These are phyloP conservation scores for Cladophialophora immunda DNA, from an alignment of 2,329 filamentous ascomycete genomes.

Conservation along the genomic window DNA sequence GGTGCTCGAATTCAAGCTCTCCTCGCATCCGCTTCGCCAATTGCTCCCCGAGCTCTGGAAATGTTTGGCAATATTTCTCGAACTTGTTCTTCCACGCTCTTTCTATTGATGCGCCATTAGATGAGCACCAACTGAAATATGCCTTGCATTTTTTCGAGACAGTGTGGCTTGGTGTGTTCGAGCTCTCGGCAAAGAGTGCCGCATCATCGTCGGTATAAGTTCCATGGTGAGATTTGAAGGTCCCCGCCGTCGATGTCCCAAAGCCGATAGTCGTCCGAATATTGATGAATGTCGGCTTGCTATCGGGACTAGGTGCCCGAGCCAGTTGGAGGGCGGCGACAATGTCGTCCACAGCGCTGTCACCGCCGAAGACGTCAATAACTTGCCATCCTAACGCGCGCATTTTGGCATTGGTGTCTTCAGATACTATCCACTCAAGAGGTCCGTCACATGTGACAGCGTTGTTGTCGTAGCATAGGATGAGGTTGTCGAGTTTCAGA, in stretches of 20 bases:
- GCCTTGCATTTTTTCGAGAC: neutral
- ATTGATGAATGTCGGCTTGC: slow-evolving; percentile 68
- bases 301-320: slow-evolving; percentile 46
- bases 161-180: slow-evolving; percentile 8
- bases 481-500: slow-evolving; percentile 64
- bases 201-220: slow-evolving; percentile 31
- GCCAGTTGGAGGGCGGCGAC: slow-evolving; percentile 59
- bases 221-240: slow-evolving; percentile 38
- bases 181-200: neutral
- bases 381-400: slow-evolving; percentile 64
- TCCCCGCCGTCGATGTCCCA: slow-evolving; percentile 55
- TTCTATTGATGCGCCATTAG: slow-evolving; percentile 1
- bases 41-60: slow-evolving; percentile 17
- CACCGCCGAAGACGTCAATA: slow-evolving; percentile 62
- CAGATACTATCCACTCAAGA: slow-evolving; percentile 62
- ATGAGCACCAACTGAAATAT: slow-evolving; percentile 18
- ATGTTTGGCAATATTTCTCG: neutral
- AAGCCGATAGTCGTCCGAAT: slow-evolving; percentile 65
- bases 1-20: neutral
- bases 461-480: slow-evolving; percentile 69
- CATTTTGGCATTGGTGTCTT: slow-evolving; percentile 68
- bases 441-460: slow-evolving; percentile 67
- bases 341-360: slow-evolving; percentile 59
- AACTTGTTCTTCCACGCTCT: slow-evolving; percentile 6
- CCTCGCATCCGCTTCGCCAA: neutral